These are phyloP conservation scores for Triticum urartu DNA, from an alignment of 176 grass and related monocot species.

Conservation along the genomic window DNA sequence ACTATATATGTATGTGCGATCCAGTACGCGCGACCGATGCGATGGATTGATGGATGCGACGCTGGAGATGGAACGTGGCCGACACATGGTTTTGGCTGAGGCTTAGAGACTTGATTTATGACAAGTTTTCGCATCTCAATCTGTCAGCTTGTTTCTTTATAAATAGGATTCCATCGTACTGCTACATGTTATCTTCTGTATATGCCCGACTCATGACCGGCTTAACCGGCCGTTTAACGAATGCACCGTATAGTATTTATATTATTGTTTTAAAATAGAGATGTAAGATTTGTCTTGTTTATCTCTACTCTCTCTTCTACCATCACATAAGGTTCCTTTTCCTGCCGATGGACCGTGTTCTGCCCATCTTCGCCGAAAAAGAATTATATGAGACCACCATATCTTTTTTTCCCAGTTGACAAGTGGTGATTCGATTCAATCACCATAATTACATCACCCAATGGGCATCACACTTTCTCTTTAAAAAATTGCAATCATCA, in stretches of 20 bases:
- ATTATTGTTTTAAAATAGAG: too few relatives aligned
- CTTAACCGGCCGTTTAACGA: not conserved
- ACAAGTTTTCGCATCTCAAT: not conserved
- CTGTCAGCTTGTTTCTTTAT: not conserved
- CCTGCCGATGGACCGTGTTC: too few relatives aligned
- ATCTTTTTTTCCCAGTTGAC: too few relatives aligned
- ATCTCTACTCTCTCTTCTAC: too few relatives aligned
- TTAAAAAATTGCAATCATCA: too few relatives aligned
- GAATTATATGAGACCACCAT: too few relatives aligned
- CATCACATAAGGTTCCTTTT: too few relatives aligned
- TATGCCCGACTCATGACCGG: not conserved
- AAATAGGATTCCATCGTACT: not conserved
- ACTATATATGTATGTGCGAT: not conserved
- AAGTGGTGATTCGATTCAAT: too few relatives aligned
- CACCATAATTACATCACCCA: too few relatives aligned
- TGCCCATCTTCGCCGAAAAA: too few relatives aligned
- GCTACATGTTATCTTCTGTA: not conserved
- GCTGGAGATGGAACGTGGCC: not conserved
- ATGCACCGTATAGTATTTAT: not conserved
- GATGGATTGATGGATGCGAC: conserved; percentile 18
- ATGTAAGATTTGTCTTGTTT: too few relatives aligned
- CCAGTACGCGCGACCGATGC: not conserved
- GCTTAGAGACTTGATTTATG: not conserved
- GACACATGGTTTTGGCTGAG: conserved; percentile 24
- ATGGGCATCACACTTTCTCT: too few relatives aligned